Evolutionary conservation across 768 basidiomycete species (phyloP), one percentile per base, ranked within the genome.

Genomic region (Leccinum ochraceum): DNA sequence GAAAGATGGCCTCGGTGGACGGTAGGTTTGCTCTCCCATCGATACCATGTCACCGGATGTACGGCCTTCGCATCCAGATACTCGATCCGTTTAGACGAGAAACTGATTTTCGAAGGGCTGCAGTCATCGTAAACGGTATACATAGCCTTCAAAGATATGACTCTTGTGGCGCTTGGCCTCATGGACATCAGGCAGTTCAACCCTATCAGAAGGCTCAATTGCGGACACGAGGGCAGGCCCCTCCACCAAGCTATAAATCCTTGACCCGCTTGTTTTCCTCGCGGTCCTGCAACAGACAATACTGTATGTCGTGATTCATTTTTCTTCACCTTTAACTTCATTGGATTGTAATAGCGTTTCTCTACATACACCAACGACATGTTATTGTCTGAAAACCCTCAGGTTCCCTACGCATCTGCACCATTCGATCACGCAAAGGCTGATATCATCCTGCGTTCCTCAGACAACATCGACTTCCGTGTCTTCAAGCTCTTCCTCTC

Each of bases 381-480:
- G 2, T 0, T 11, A 6, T 44, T 54, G 16, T 51, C 39, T 11
- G 14, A 7, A 3, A 51, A 26, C 2, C 8, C 48, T 24, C 3
- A 26, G 37, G 37, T 1, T 39, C 37, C 16, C 17, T 60, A 63
- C n/a, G 70, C 72, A 2, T 17, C 64, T 13, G 39, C 61, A 0
- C 69, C 69, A 0, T 71, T 71, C 44, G 58, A 68, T 16, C 71
- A 74, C 14, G 13, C 48, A 30, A 56, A 69, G 50, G 61, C 60
- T 8, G 65, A 73, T 16, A n/a, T 74, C 54, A 65, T 72, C 48
- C 37, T 74, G 26, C 73, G 66, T 10, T 69, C 72, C 10, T 66
- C 61, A 6, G 74, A 73, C 63, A 62, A 63, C 4, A 54, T 75
- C 22, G 67, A 77, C 53, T 64, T 77, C 36, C 69, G 63, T 5